phyloP scores from a whole-genome alignment of 495 filamentous ascomycete genomes.

The Apiosordaria backusii region DNA sequence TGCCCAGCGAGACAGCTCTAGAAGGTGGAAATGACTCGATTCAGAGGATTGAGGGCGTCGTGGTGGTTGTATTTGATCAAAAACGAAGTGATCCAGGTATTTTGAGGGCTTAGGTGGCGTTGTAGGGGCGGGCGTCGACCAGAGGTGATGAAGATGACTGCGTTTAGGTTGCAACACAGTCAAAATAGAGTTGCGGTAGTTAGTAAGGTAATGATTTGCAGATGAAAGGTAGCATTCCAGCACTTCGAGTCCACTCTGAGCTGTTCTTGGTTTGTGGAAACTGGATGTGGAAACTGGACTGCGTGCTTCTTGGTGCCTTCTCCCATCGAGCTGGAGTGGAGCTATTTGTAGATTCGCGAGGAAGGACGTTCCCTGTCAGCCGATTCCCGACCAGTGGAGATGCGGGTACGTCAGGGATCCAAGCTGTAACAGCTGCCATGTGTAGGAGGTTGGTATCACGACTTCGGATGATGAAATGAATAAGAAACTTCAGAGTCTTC shows the following conservation, averaged over 20 bases:
- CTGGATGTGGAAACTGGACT: not conserved
- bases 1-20: conserved; percentile 3
- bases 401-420: conserved; percentile 3
- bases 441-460: conserved; percentile 1
- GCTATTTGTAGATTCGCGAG: not conserved
- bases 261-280: not conserved
- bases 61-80: not conserved
- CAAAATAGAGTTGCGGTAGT: conserved; percentile 1
- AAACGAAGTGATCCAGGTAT: not conserved
- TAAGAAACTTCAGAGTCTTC: not conserved
- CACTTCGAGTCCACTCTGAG: not conserved
- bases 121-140: not conserved
- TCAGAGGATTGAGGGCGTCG: not conserved
- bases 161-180: not conserved
- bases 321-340: not conserved
- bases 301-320: not conserved
- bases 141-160: not conserved
- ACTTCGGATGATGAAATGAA: conserved; percentile 1
- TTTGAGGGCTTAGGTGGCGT: not conserved
- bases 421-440: conserved; percentile 2
- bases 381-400: conserved; percentile 1
- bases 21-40: conserved; percentile 1
- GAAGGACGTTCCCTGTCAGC: not conserved
- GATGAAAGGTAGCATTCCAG: not conserved
- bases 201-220: not conserved